Conservation (phyloP, 345 rosid genomes). For the Lepidium aucheri region DNA sequence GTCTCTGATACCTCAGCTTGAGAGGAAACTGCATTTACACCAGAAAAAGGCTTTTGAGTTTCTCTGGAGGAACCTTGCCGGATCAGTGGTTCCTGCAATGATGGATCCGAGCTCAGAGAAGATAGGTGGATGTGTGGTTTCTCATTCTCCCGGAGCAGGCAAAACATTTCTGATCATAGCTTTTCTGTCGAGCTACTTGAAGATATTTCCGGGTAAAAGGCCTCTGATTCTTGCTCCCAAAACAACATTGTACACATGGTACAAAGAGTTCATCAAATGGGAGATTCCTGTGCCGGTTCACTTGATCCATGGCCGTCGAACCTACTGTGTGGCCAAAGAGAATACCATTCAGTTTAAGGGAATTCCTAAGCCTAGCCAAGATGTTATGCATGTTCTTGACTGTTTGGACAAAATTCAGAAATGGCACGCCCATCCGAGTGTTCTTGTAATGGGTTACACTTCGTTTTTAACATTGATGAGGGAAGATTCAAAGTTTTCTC, state of each 20-base stretch:
- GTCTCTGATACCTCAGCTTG: conserved; percentile 71
- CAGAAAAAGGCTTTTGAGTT: conserved; percentile 83
- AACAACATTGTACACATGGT: conserved; percentile 91
- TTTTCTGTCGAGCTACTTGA: conserved; percentile 80
- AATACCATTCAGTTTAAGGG: conserved; percentile 35
- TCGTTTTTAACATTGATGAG: conserved; percentile 83
- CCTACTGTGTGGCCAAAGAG: conserved; percentile 48
- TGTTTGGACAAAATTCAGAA: conserved; percentile 85
- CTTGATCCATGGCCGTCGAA: conserved; percentile 76
- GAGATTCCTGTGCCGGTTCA: conserved; percentile 74
- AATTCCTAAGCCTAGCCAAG: conserved; percentile 55
- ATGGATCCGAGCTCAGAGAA: conserved; percentile 46
- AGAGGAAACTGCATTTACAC: conserved; percentile 54
- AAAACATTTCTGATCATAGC: conserved; percentile 87
- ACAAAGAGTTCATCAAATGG: conserved; percentile 95
- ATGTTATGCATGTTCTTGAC: conserved; percentile 83
- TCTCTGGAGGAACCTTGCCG: conserved; percentile 73
- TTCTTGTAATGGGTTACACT: conserved; percentile 96
- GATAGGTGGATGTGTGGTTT: conserved; percentile 82
- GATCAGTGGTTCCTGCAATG: conserved; percentile 49
- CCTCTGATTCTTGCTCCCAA: conserved; percentile 91
- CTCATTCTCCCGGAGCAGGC: conserved; percentile 92
- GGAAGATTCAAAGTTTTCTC: conserved; percentile 71
- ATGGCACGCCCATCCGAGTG: conserved; percentile 88
- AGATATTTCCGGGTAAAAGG: conserved; percentile 72